Evolutionary conservation across 2,329 filamentous ascomycete species (phyloP), one percentile per base, ranked within the genome.

Genomic region (Lecanicillium sp.): DNA sequence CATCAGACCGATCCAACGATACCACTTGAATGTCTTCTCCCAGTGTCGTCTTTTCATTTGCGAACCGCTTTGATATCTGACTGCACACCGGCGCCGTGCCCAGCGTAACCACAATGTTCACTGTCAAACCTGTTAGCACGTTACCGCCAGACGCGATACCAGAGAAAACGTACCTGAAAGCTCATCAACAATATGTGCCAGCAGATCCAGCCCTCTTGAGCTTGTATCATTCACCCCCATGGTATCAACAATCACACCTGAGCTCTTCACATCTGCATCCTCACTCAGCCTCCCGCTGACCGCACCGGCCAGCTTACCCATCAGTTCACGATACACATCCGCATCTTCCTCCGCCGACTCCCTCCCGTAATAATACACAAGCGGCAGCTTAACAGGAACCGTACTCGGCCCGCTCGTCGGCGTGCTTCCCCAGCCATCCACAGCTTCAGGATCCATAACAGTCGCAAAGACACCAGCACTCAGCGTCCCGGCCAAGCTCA

Each of bases 331-430:
- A 64, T 84, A 96, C 31, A 90, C 63, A 25, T 68, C 73, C 0
- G 75, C 70, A 44, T 87, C 83, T 35, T 87, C 83, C 49, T 87
- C 81, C 1, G 86, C 75, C 45, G 71, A 78, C 37, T 76, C 71
- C 45, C 83, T 68, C 13, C 92, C 90, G 58, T 85, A 94, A 60
- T 88, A 86, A 56, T 95, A 94, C 19, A 90, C 87, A 38, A 98
- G 65, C 5, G 92, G 92, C 50, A 95, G 70, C 67, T 95, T 96
- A 37, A 95, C 86, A 0, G 90, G 89, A 14, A 94, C 80, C 1
- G 80, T 76, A 49, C 83, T 92, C 1, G 92, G 89, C 0, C 90
- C 92, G 48, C 85, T 94, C 51, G 89, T 94, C 0, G 90, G 89
- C 50, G 86, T 89, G 48, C 76, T 86, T 9, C 92, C 92, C 80